Evolutionary conservation across 257 asterid species (phyloP), one percentile per base, ranked within the genome.

Genomic region (Lycium barbarum): DNA sequence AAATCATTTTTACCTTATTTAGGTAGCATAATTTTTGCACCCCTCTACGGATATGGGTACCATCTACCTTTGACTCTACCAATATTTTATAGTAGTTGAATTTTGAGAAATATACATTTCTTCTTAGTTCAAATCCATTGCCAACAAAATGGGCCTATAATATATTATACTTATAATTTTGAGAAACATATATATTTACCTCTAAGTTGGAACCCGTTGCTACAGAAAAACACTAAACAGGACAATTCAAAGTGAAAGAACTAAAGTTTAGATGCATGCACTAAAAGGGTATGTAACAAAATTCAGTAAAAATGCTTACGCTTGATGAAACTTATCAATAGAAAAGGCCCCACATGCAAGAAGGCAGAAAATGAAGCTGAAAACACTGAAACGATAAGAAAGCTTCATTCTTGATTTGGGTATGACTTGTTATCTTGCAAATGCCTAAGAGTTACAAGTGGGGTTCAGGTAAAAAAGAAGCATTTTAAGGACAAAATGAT

Each of bases 311-410:
- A 87, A 36, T 12, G 59, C 98, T 96, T 91, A 96, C 99, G 98
- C 94, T 90, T 92, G 97, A 83, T 91, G 96, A 86, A 88, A 90
- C 89, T 92, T 83, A 10, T 93, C 97, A 73, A 90, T 78, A 7
- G 94, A 88, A 80, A 74, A 84, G 5, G 92, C 91, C 83, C 89
- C 93, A 84, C 88, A 85, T 83, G 90, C 91, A 66, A 88, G 87
- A 79, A 91, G 51, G 38, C 90, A 89, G 10, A 94, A 83, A 79
- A 92, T 76, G 82, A 90, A 40, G 13, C 88, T 90, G 67, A 87
- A 90, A 86, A 83, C 80, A 70, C 85, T 85, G 40, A 89, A 84
- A 55, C 84, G 84, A 66, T 85, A 84, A 88, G 86, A 83, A 87
- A 87, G 87, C 92, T 86, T 92, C 97, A 94, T 91, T 88, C 85